Evolutionary conservation across 495 filamentous ascomycete genomes (phyloP).

Genomic region (Penicillium coprophilum): DNA sequence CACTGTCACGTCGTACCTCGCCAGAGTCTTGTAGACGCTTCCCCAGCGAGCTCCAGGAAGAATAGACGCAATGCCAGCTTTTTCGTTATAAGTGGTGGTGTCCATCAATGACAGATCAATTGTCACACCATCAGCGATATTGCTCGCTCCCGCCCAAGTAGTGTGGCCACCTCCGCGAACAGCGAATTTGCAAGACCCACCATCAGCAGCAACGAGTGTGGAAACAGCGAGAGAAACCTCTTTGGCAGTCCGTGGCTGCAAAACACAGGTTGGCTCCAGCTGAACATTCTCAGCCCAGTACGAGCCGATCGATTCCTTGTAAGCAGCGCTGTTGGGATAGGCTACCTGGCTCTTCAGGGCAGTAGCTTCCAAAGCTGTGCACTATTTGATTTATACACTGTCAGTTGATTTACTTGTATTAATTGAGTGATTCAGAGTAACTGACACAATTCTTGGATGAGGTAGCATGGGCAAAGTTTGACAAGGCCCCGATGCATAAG

Average conservation of each 20-base stretch:
- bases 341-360: slow-evolving; percentile 12
- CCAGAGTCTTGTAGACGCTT: slow-evolving; percentile 42
- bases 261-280: slow-evolving; percentile 36
- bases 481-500: background rate
- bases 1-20: slow-evolving; percentile 31
- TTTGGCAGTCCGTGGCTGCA: slow-evolving; percentile 30
- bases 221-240: slow-evolving; percentile 39
- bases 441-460: background rate
- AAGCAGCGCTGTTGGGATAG: slow-evolving; percentile 16
- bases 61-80: slow-evolving; percentile 38
- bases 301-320: slow-evolving; percentile 22
- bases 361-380: background rate
- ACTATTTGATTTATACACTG: background rate
- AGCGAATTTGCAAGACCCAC: slow-evolving; percentile 42
- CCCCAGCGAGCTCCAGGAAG: slow-evolving; percentile 46
- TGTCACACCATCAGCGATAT: slow-evolving; percentile 47
- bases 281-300: slow-evolving; percentile 37
- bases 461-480: background rate
- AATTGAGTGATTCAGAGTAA: background rate
- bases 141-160: slow-evolving; percentile 34
- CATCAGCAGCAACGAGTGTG: slow-evolving; percentile 20
- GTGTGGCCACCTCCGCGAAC: slow-evolving; percentile 51
- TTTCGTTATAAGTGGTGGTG: slow-evolving; percentile 36
- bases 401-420: background rate
- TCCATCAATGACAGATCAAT: slow-evolving; percentile 53